Base-by-base conservation (phyloP, 1,139 yeast species). In the Yamadazyma trypodendri region DNA sequence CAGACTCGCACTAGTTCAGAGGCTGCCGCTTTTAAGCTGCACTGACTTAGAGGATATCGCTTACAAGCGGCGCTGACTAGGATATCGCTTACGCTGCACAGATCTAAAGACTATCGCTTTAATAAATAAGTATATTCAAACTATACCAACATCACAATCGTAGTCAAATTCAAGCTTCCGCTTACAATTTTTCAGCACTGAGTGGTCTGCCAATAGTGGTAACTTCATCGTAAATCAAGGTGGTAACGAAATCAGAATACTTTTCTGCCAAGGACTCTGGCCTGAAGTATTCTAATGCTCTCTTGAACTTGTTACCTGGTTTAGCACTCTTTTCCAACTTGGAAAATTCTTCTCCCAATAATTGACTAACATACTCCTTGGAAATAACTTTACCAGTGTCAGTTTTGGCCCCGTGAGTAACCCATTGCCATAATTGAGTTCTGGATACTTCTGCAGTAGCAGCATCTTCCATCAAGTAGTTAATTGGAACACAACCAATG, bases 371-470 rank as follows among this genome's bases (percentile, higher is more conserved):
- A 53, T 77, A 81, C 34, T 72, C 77, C 54, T 78, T 73, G 51
- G 83, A 75, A 43, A 84, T 72, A 39, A 62, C 66, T 41, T 67
- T 72, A 51, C 84, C 84, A 47, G 73, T 72, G 48, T 75, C 77
- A 36, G 90, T 82, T 49, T 62, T 64, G 38, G 78, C 80, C 40
- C 81, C 81, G 59, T 84, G 92, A 49, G 80, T 80, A 45, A 84
- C 88, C 92, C 92, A 84, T 62, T 84, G 90, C 79, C 85, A 81
- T 52, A 84, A 74, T 64, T 83, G 89, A 28, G 87, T 77, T 61
- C 94, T 79, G 24, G 90, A 83, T 28, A 84, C 92, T 62, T 84
- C 94, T 38, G 92, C 92, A 41, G 92, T 84, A 35, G 92, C 92
- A 38, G 92, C 92, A 55, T 84, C 92, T 65, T 84, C 94, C 94